phyloP scores from a whole-genome alignment of 768 basidiomycete species.

The Termitomyces sp. region DNA sequence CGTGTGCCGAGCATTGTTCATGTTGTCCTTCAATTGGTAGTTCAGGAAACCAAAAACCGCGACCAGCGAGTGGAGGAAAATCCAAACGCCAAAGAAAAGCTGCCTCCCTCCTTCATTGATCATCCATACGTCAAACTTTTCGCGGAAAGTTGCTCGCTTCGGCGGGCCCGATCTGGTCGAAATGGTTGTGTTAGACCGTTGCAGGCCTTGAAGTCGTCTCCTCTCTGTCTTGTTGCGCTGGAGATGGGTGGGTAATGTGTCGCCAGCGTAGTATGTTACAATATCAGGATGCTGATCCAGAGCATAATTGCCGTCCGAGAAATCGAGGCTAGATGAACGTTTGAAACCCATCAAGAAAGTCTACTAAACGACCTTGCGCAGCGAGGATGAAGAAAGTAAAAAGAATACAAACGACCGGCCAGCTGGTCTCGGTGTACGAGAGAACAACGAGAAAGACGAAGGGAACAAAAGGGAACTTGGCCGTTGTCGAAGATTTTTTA shows the following conservation, averaged over 20 bases:
- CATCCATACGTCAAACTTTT: slow-evolving; percentile 75
- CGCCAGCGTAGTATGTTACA: slow-evolving; percentile 19
- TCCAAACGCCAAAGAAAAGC: slow-evolving; percentile 76
- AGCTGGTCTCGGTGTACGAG: slow-evolving; percentile 30
- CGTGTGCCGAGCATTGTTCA: slow-evolving; percentile 50
- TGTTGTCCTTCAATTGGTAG: slow-evolving; percentile 79
- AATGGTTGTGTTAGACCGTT: slow-evolving; percentile 46
- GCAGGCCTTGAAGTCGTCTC: slow-evolving; percentile 76
- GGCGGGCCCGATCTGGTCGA: slow-evolving; percentile 20
- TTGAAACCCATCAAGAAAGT: slow-evolving; percentile 27
- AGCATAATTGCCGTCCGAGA: slow-evolving; percentile 45
- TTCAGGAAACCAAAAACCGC: slow-evolving; percentile 70
- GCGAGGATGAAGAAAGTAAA: slow-evolving; percentile 22
- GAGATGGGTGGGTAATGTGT: slow-evolving; percentile 41
- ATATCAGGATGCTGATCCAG: slow-evolving; percentile 52
- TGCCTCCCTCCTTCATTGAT: slow-evolving; percentile 85
- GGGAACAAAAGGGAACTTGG: slow-evolving; percentile 2
- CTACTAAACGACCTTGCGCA: slow-evolving; percentile 31
- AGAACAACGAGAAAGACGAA: slow-evolving; percentile 7
- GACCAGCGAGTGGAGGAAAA: slow-evolving; percentile 77
- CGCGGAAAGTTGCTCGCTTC: slow-evolving; percentile 33
- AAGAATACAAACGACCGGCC: slow-evolving; percentile 37
- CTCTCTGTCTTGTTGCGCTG: slow-evolving; percentile 87
- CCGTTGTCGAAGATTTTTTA: neutral
- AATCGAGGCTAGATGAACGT: slow-evolving; percentile 63